Conservation (phyloP, 2,329 filamentous ascomycete genomes). For the Balansia obtecta region DNA sequence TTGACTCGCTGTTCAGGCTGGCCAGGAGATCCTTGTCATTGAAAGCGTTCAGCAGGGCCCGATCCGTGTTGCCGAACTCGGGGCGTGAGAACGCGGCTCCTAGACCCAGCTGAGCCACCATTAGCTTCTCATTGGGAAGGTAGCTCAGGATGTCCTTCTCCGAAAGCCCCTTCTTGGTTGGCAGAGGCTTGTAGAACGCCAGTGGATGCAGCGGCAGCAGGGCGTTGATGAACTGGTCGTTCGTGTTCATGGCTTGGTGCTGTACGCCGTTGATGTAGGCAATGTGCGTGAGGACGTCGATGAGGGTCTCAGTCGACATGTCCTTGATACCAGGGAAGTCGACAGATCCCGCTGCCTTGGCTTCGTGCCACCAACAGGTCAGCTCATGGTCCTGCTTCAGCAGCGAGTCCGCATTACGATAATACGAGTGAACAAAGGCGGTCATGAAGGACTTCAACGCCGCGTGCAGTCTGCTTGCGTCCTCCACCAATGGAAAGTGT, state of each 20-base stretch:
- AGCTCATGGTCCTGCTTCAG: conserved; percentile 27
- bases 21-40: conserved; percentile 20
- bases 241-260: conserved; percentile 31
- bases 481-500: conserved; percentile 31
- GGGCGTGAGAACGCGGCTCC: conserved; percentile 29
- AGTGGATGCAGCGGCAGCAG: conserved; percentile 30
- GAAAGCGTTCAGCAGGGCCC: conserved; percentile 29
- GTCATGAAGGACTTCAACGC: conserved; percentile 26
- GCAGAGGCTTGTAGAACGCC: conserved; percentile 26
- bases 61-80: conserved; percentile 20
- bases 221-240: conserved; percentile 22
- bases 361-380: conserved; percentile 31
- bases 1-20: conserved; percentile 19
- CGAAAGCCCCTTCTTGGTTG: conserved; percentile 25
- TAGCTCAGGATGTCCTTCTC: conserved; percentile 19
- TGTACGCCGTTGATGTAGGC: conserved; percentile 15
- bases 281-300: conserved; percentile 27
- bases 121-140: conserved; percentile 20
- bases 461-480: conserved; percentile 23
- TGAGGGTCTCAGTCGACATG: conserved; percentile 15
- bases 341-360: conserved; percentile 21
- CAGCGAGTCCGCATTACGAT: conserved; percentile 20
- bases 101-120: conserved; percentile 24
- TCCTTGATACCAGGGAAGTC: conserved; percentile 26
- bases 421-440: conserved; percentile 32